phyloP scores from a whole-genome alignment of 2,329 filamentous ascomycete genomes.

The Microdochium bolleyi region DNA sequence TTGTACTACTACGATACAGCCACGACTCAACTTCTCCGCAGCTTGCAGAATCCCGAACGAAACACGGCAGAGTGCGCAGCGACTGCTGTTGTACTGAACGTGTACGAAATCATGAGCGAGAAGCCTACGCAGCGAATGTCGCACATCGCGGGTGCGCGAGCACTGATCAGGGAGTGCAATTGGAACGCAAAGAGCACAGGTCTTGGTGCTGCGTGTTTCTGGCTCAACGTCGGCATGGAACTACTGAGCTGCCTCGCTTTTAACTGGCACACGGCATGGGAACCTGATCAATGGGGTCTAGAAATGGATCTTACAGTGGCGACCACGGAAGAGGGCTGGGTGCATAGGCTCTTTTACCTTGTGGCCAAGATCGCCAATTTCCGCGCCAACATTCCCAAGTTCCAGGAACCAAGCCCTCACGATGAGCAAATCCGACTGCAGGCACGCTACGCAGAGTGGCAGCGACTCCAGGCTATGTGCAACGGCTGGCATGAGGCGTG shows the following conservation, averaged over 20 bases:
- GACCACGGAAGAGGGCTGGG: slow-evolving; percentile 69
- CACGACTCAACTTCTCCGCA: slow-evolving; percentile 67
- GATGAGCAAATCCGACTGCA: slow-evolving; percentile 58
- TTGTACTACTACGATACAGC: slow-evolving; percentile 80
- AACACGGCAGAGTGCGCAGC: slow-evolving; percentile 80
- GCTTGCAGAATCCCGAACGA: slow-evolving; percentile 75
- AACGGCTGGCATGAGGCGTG: slow-evolving; percentile 74
- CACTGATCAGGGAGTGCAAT: slow-evolving; percentile 79
- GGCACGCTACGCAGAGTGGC: slow-evolving; percentile 68
- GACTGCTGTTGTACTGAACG: slow-evolving; percentile 80
- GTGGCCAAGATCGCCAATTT: slow-evolving; percentile 84
- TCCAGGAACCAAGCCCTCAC: slow-evolving; percentile 49
- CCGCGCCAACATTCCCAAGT: slow-evolving; percentile 58
- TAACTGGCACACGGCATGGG: slow-evolving; percentile 81
- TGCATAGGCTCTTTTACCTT: slow-evolving; percentile 82
- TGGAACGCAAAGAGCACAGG: slow-evolving; percentile 78
- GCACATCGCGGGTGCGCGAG: slow-evolving; percentile 77
- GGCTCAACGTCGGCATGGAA: slow-evolving; percentile 88
- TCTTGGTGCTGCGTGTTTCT: slow-evolving; percentile 83
- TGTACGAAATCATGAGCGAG: slow-evolving; percentile 90
- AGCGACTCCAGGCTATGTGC: slow-evolving; percentile 68
- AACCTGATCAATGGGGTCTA: slow-evolving; percentile 84
- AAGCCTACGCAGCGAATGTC: slow-evolving; percentile 74
- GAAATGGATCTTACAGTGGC: slow-evolving; percentile 50
- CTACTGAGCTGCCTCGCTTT: slow-evolving; percentile 81